Percentiles rank a stretch among this genome's conserved stretches.
These are phyloP conservation scores for Aspergillus melleus DNA, from an alignment of 2,329 filamentous ascomycete genomes.

Conservation along the genomic window DNA sequence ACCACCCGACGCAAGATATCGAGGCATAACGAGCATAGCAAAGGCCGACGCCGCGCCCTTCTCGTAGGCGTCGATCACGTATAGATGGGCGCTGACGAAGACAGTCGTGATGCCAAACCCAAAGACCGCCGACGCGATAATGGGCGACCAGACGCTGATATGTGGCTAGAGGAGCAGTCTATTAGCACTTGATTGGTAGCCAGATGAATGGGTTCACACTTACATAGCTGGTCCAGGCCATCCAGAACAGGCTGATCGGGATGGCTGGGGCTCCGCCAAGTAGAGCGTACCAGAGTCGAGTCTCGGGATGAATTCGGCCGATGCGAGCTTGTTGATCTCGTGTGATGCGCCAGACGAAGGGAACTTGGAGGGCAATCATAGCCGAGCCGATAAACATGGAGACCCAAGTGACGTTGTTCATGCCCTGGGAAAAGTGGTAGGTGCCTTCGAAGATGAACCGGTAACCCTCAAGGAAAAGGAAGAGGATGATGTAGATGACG, in stretches of 20 bases:
- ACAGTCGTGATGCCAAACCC: slow-evolving; percentile 5
- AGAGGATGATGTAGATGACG: slow-evolving; percentile 33
- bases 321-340: no score
- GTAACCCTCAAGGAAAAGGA: slow-evolving; percentile 46
- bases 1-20: no score
- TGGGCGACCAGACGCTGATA: no score
- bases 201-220: background rate
- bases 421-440: slow-evolving; percentile 48
- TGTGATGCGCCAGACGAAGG: no score
- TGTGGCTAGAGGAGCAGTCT: no score
- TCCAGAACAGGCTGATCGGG: slow-evolving; percentile 58
- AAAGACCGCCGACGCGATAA: slow-evolving; percentile 14
- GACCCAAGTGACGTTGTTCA: slow-evolving; percentile 49
- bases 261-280: slow-evolving; percentile 50
- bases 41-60: no score
- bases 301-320: slow-evolving; percentile 40
- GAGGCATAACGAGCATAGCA: no score
- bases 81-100: no score
- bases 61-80: no score
- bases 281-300: slow-evolving; percentile 57
- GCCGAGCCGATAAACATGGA: slow-evolving; percentile 47
- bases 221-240: slow-evolving; percentile 53
- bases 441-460: slow-evolving; percentile 52
- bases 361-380: slow-evolving; percentile 18
- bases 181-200: no score